Conservation (phyloP, 164 flowering plant genomes). For the Sextonia rubra region DNA sequence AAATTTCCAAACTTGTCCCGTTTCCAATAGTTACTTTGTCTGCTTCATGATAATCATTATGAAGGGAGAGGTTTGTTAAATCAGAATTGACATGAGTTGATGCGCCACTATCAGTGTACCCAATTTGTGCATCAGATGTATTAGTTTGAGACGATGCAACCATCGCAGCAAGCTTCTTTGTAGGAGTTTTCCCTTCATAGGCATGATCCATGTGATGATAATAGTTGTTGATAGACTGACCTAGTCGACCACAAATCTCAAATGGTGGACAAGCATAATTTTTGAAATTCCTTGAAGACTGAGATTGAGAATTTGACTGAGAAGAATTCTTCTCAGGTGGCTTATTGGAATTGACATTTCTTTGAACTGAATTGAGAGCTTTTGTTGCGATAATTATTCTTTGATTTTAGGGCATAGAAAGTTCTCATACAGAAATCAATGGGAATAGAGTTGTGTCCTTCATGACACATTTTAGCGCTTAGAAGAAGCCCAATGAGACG, state of each 20-base stretch:
- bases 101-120: too few relatives aligned
- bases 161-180: not conserved
- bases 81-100: too few relatives aligned
- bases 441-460: not conserved
- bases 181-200: not conserved
- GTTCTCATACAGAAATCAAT: not conserved
- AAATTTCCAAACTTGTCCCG: too few relatives aligned
- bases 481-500: not conserved
- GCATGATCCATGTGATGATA: not conserved
- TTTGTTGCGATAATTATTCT: not conserved
- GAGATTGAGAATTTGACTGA: too few relatives aligned
- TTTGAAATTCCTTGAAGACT: too few relatives aligned
- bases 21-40: too few relatives aligned
- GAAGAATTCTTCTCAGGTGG: too few relatives aligned
- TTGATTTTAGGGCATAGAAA: not conserved
- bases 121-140: too few relatives aligned
- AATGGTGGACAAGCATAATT: not conserved
- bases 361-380: not conserved
- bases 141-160: too few relatives aligned
- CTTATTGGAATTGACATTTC: not conserved
- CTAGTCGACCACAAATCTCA: not conserved
- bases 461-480: not conserved
- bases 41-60: too few relatives aligned
- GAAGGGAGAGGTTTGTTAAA: too few relatives aligned
- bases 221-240: not conserved